Evolutionary conservation across 352 stramenopile species (phyloP), one percentile per base, ranked within the genome.

Genomic region (Pythium biforme): DNA sequence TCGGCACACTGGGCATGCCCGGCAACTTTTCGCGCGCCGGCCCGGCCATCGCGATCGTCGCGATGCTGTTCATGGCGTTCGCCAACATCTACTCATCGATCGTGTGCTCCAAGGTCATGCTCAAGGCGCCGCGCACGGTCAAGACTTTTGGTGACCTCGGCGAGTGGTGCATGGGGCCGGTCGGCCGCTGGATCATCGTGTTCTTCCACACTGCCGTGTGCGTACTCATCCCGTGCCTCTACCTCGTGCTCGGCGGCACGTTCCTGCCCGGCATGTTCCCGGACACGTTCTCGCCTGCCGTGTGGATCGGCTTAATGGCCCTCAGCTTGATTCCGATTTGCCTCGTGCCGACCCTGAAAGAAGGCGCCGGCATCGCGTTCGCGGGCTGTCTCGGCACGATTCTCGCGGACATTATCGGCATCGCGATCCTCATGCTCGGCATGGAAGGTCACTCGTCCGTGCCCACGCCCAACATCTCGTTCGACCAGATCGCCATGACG

Each of bases 1-100:
- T 78, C 47, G 72, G 72, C 25, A 75, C 72, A 14, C 66, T 78
- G 6, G 68, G 72, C 45, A 75, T 78, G 61, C 68, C 72, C 0
- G 60, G 50, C 31, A 78, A 78, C 50, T 78, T 73, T 50, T 58
- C 70, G 15, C 66, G 70, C 20, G 62, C 70, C 26, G 70, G 70
- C 2, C 67, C 67, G 26, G 50, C 65, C 3, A 66, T 51, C 40
- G 70, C 70, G 22, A 66, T 49, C 12, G 34, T 74, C 22, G 70
- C 70, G n/a, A 54, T 73, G 37, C 34, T 69, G 4, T 77, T 77
- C 55, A 77, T 77, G 70, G 70, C 70, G 14, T 50, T 67, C 12
- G 58, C 55, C 47, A 77, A 77, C 50, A 56, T 77, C 40, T 77
- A 73, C 55, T 69, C 70, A 22, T 73, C 62, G 4, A 61, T 77